These are phyloP conservation scores for Arabidopsis arenosa DNA, from an alignment of 345 rosid species.

Conservation along the genomic window DNA sequence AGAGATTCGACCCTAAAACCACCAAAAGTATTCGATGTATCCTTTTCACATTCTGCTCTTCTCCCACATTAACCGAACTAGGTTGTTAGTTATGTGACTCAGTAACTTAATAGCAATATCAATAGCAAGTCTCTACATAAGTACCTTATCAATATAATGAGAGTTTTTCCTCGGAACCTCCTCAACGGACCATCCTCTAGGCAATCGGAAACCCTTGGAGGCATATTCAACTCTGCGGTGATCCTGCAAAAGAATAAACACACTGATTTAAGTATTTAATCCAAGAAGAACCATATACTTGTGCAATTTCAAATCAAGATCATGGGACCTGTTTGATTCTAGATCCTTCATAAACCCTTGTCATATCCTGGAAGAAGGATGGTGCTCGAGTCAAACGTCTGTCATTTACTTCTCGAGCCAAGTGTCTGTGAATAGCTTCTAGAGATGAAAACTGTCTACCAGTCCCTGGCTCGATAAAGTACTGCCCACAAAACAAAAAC, in stretches of 20 bases:
- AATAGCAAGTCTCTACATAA: slow-evolving; percentile 12
- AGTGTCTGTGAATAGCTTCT: slow-evolving; percentile 38
- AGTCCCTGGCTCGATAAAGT: slow-evolving; percentile 34
- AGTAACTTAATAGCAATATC: not conserved
- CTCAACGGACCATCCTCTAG: slow-evolving; percentile 56
- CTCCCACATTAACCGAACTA: not conserved
- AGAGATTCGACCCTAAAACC: slow-evolving; percentile 3
- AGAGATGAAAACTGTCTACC: slow-evolving; percentile 39
- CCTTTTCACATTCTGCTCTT: slow-evolving; percentile 2
- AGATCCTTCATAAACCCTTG: slow-evolving; percentile 24
- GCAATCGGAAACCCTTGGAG: slow-evolving; percentile 49
- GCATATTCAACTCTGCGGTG: slow-evolving; percentile 16
- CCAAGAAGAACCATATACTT: slow-evolving; percentile 6
- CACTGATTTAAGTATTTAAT: not conserved
- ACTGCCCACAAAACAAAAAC: slow-evolving; percentile 21
- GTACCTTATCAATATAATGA: slow-evolving; percentile 38
- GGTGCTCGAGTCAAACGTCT: slow-evolving; percentile 25
- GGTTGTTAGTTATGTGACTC: not conserved
- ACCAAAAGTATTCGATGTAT: not conserved
- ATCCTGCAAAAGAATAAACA: slow-evolving; percentile 30
- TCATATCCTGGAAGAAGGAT: not conserved
- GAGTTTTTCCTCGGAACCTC: slow-evolving; percentile 45
- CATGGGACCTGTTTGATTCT: slow-evolving; percentile 33
- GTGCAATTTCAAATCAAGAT: slow-evolving; percentile 17
- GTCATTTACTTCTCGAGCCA: slow-evolving; percentile 23